Evolutionary conservation across 495 filamentous ascomycete genomes (phyloP).

Genomic region (Penicillium simplicissimum): DNA sequence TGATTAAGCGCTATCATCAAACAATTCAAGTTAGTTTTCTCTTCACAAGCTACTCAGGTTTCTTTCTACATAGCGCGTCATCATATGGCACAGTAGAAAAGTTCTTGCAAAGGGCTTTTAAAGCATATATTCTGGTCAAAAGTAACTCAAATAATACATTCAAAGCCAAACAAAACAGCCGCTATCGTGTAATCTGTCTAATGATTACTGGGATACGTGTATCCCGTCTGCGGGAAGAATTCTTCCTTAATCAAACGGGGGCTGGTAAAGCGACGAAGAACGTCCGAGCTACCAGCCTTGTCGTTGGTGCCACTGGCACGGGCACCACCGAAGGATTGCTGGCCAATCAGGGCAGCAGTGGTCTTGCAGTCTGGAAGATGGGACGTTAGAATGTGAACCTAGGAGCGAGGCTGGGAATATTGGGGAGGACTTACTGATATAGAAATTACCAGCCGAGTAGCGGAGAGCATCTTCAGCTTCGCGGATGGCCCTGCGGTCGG

Average conservation of each 20-base stretch:
- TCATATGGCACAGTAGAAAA: no score
- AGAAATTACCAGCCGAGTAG: conserved; percentile 83
- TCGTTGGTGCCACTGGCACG: conserved; percentile 80
- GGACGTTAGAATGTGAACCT: neutral
- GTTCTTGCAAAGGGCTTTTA: neutral
- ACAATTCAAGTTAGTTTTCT: no score
- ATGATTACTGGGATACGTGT: conserved; percentile 71
- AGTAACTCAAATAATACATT: neutral
- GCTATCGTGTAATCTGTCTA: conserved; percentile 11
- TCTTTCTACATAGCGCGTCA: no score
- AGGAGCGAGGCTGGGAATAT: neutral
- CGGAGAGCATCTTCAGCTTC: conserved; percentile 72
- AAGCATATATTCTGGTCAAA: conserved; percentile 1
- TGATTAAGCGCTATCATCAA: no score
- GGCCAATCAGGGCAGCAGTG: conserved; percentile 78
- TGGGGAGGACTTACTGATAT: conserved; percentile 57
- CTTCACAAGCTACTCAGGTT: no score
- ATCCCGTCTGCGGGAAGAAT: conserved; percentile 60
- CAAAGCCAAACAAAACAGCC: neutral
- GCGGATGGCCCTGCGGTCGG: conserved; percentile 64
- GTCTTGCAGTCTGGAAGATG: conserved; percentile 65
- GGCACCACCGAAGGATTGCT: conserved; percentile 79
- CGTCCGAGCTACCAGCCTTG: conserved; percentile 71
- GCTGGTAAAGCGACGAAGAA: conserved; percentile 70
- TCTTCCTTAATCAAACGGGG: conserved; percentile 79